These are phyloP conservation scores for Xanthoconium separans DNA, from an alignment of 1,284 basidiomycete genomes.

Conservation along the genomic window DNA sequence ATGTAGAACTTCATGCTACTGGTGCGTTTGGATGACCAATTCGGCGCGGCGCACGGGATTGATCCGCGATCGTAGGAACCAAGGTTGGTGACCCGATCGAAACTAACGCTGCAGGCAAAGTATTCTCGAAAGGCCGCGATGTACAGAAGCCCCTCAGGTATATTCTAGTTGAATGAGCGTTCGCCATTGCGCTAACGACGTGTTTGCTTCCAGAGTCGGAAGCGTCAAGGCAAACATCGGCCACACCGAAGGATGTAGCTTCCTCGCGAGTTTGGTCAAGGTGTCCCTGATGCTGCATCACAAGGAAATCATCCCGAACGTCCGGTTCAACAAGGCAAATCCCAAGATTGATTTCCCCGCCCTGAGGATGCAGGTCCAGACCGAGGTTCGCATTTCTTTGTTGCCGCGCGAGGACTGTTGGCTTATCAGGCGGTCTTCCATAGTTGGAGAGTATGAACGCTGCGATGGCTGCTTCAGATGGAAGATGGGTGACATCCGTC, in stretches of 20 bases:
- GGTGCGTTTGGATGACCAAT: conserved; percentile 21
- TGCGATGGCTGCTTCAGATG: conserved; percentile 26
- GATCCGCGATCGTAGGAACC: conserved; percentile 28
- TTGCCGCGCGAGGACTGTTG: neutral
- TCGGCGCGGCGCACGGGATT: neutral
- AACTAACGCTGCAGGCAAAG: conserved; percentile 45
- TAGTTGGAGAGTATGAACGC: conserved; percentile 22
- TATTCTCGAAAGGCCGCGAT: conserved; percentile 29
- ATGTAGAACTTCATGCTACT: conserved; percentile 49
- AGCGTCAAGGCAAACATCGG: conserved; percentile 34
- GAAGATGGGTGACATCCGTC: conserved; percentile 28
- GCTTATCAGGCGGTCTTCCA: conserved; percentile 1
- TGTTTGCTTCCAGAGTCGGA: conserved; percentile 22
- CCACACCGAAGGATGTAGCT: conserved; percentile 31
- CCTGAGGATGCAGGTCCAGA: conserved; percentile 29
- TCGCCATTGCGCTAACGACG: neutral
- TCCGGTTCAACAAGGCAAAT: conserved; percentile 28
- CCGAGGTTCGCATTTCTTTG: conserved; percentile 11
- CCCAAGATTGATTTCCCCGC: conserved; percentile 27
- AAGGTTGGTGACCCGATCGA: conserved; percentile 51
- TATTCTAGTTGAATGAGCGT: neutral
- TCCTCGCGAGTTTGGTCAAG: conserved; percentile 30
- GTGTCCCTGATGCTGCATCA: conserved; percentile 30
- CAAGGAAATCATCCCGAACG: conserved; percentile 29
- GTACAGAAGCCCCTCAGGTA: conserved; percentile 22